Base-by-base conservation (phyloP, 83 land plant genomes). In the Diphasiastrum complanatum region DNA sequence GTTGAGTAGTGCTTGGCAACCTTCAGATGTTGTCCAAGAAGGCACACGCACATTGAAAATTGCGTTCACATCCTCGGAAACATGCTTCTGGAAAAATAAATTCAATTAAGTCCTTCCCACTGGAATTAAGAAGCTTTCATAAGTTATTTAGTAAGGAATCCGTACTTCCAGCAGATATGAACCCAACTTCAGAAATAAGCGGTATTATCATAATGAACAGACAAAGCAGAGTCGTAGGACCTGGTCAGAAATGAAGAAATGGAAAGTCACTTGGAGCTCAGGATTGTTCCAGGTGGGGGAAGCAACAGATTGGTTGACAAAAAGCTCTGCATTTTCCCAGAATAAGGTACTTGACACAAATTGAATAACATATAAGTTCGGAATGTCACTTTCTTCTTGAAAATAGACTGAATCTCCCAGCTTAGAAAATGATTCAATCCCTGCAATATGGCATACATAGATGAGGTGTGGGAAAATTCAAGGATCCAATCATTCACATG, bases 361-460 rank as follows among this genome's bases (percentile, higher is more conserved):
- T 63, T 89, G 99, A n/a, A 79, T 73, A 20, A 93, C 53, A 50
- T 81, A 85, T 31, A 93, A 64, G 2, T 52, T 72, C 2, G 83
- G 86, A 41, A 38, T 57, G 20, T 48, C 30, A 27, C 74, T 78
- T 38, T 68, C 77, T 34, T 79, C 88, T 71, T 81, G 77, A 52
- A 93, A 93, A 62, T 93, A 93, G 49, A 78, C 74, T 20, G 81
- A 78, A 41, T 78, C 80, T 30, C 99, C 96, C 62, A 93, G 70
- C 66, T 93, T 93, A 30, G 99, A 90, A 53, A 93, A 93, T 36
- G 99, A 93, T 40, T 93, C 99, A 60, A 93, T 89, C 30, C 80
- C 98, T 92, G 66, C 31, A 80, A 23, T 47, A 55, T 33, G 18
- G 23, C 14, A 20, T 19, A 4, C 50, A 4, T 4, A 14, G 14